A percentile compares a stretch with the other conserved stretches of the same genome.
Conservation (phyloP, 805 yeast species). For the Metahyphopichia silvanorum region DNA sequence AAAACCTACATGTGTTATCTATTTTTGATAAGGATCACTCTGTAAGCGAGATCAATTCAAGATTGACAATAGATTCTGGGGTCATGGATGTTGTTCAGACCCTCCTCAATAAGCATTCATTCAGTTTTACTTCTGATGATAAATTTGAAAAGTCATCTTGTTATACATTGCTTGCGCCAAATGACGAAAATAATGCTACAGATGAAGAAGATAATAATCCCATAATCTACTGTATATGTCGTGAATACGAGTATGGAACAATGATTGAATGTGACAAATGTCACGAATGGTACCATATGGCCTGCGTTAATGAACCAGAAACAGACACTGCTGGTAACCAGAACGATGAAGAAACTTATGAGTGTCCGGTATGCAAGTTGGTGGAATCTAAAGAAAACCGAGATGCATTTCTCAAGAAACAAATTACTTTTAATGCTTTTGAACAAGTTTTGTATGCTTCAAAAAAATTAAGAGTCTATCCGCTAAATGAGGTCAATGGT, state of each 20-base stretch:
- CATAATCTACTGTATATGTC: constrained; percentile 55
- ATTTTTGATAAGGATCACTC: constrained; percentile 11
- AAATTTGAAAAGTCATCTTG: constrained; percentile 22
- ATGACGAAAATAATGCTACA: constrained; percentile 1
- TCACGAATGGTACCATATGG: constrained; percentile 68
- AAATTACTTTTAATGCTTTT: constrained; percentile 12
- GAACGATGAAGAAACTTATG: constrained; percentile 22
- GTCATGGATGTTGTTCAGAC: constrained; percentile 17
- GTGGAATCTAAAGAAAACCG: constrained; percentile 11
- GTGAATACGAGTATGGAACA: constrained; percentile 54
- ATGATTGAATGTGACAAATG: constrained; percentile 73
- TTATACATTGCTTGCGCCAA: constrained; percentile 9
- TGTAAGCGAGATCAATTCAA: constrained; percentile 9
- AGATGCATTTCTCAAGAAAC: constrained; percentile 13
- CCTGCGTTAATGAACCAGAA: constrained; percentile 43
- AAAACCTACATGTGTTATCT: constrained; percentile 9
- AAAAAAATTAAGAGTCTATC: constrained; percentile 12
- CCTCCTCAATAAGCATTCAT: constrained; percentile 17
- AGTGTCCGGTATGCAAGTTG: constrained; percentile 30
- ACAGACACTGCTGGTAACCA: constrained; percentile 8
- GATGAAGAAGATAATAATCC: constrained; percentile 11
- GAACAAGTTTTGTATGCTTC: constrained; percentile 10
- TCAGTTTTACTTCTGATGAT: constrained; percentile 26
- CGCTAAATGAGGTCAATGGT: constrained; percentile 17
- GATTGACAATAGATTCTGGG: constrained; percentile 14